A percentile compares a stretch with the other conserved stretches of the same genome.
These are phyloP conservation scores for Plantago ovata DNA, from an alignment of 257 asterid genomes.

Conservation along the genomic window DNA sequence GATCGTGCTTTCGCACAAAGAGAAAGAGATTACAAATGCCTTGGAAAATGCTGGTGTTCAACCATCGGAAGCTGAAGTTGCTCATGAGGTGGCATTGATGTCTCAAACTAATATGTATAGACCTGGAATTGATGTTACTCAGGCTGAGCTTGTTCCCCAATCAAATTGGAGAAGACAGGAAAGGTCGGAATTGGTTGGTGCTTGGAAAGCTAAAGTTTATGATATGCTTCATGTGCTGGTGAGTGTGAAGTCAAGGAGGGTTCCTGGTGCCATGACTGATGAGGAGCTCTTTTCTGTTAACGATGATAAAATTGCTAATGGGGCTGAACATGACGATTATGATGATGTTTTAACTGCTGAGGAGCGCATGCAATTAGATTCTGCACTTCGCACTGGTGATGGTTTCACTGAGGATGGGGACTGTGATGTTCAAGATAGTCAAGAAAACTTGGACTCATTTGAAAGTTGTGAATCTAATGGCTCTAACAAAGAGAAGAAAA, in stretches of 20 bases:
- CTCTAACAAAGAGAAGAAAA: slow-evolving; percentile 72
- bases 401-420: slow-evolving; percentile 75
- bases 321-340: slow-evolving; percentile 58
- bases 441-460: slow-evolving; percentile 54
- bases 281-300: slow-evolving; percentile 88
- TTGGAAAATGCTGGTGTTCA: slow-evolving; percentile 94
- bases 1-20: slow-evolving; percentile 88
- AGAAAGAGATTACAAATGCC: slow-evolving; percentile 92
- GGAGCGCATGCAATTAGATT: slow-evolving; percentile 85
- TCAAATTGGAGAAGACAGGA: slow-evolving; percentile 98
- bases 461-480: slow-evolving; percentile 78
- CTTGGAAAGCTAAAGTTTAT: slow-evolving; percentile 92
- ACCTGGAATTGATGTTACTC: slow-evolving; percentile 98
- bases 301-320: slow-evolving; percentile 61
- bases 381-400: slow-evolving; percentile 84
- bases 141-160: slow-evolving; percentile 92
- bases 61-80: slow-evolving; percentile 96
- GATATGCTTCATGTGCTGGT: slow-evolving; percentile 97
- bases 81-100: slow-evolving; percentile 95
- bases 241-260: slow-evolving; percentile 96
- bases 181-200: slow-evolving; percentile 88
- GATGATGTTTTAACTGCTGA: slow-evolving; percentile 94
- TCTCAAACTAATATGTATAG: slow-evolving; percentile 98
- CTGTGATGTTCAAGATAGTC: slow-evolving; percentile 61
- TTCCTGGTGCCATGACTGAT: slow-evolving; percentile 99